phyloP scores from a whole-genome alignment of 371 early-diverging fungal genomes.

The Mucor lusitanicus region DNA sequence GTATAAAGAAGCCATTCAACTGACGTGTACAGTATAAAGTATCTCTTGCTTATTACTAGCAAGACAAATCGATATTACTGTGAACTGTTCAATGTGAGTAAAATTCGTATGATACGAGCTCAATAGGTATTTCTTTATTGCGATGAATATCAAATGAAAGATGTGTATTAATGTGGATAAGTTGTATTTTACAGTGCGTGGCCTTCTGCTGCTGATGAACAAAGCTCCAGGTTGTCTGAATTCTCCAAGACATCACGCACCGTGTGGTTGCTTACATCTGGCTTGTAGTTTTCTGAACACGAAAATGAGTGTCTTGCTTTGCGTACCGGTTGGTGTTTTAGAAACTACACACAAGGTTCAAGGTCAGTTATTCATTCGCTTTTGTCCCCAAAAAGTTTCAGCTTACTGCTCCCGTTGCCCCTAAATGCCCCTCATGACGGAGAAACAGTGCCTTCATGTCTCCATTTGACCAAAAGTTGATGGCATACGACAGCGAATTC shows the following conservation, averaged over 20 bases:
- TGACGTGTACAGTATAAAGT: too few species aligned
- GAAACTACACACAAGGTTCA: conserved; percentile 40
- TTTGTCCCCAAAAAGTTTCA: background rate
- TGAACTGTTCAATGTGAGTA: too few species aligned
- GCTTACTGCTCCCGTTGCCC: conserved; percentile 87
- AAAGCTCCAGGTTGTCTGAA: conserved; percentile 21
- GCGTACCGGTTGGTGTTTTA: conserved; percentile 51
- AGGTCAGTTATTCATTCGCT: background rate
- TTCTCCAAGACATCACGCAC: conserved; percentile 18
- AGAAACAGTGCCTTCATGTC: conserved; percentile 92
- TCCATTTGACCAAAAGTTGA: conserved; percentile 96
- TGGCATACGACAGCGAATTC: conserved; percentile 94
- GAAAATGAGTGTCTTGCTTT: conserved; percentile 58
- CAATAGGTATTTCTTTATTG: background rate
- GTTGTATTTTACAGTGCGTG: conserved; percentile 23
- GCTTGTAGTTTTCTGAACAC: conserved; percentile 58
- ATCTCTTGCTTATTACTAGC: too few species aligned
- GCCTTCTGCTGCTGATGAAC: conserved; percentile 6
- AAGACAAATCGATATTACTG: too few species aligned
- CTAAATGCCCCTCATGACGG: conserved; percentile 96
- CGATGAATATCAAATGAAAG: background rate
- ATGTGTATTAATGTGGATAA: background rate
- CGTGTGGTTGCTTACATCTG: conserved; percentile 8
- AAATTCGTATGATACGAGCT: too few species aligned
- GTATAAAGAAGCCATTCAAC: too few species aligned